Conservation (phyloP, 1,139 yeast species). For the Candida anutae region DNA sequence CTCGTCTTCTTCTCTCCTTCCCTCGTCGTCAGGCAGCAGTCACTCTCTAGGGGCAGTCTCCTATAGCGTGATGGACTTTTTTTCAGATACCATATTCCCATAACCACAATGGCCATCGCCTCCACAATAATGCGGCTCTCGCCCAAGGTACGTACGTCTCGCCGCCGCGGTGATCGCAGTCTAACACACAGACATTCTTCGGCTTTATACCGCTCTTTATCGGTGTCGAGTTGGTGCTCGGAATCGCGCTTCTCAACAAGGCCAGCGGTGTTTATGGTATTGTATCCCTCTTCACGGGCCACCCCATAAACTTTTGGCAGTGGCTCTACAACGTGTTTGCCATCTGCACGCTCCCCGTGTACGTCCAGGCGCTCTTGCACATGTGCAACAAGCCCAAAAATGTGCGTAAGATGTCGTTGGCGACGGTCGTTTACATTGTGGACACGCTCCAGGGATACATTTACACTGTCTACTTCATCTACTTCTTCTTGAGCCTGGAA, state of each 20-base stretch:
- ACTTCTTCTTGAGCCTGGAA: constrained; percentile 62
- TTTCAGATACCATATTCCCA: no score
- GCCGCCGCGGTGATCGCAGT: constrained; percentile 1
- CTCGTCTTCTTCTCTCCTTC: no score
- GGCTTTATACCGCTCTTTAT: constrained; percentile 68
- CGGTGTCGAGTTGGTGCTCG: constrained; percentile 82
- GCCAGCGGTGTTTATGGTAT: constrained; percentile 87
- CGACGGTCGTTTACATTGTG: constrained; percentile 52
- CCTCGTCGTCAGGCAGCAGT: no score
- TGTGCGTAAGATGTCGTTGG: constrained; percentile 45
- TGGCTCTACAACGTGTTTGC: constrained; percentile 75
- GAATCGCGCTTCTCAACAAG: constrained; percentile 75
- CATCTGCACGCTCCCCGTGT: constrained; percentile 56
- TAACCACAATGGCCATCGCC: constrained; percentile 9
- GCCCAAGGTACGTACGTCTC: constrained; percentile 18
- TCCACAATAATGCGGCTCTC: constrained; percentile 11
- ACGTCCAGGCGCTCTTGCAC: constrained; percentile 50
- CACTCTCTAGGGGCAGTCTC: no score
- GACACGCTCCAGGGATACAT: constrained; percentile 64
- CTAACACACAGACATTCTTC: constrained; percentile 39
- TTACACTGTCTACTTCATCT: constrained; percentile 67
- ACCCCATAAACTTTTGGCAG: constrained; percentile 75
- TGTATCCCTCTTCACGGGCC: constrained; percentile 81
- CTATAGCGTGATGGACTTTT: no score
- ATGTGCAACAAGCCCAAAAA: constrained; percentile 23